Evolutionary conservation across 768 basidiomycete species (phyloP), one percentile per base, ranked within the genome.

Genomic region (Lentinus brumalis): DNA sequence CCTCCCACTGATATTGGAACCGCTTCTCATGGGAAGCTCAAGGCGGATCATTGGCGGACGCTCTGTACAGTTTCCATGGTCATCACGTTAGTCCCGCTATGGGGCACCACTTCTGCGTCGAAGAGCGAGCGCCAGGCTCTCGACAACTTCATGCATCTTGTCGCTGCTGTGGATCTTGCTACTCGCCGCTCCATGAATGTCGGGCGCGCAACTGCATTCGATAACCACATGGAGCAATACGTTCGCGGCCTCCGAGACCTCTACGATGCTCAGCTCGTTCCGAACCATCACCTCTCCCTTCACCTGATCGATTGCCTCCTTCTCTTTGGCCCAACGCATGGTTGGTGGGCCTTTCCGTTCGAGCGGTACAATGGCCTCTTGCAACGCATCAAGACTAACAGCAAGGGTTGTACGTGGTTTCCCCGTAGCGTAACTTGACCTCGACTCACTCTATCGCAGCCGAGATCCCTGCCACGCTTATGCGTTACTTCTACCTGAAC

Each of bases 31-130:
- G 70, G 70, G 3, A 69, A 61, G 18, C 62, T 67, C 16, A 70
- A 61, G 12, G 70, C 70, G 0, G 68, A 68, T 49, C 53, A 64
- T 30, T 81, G 78, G 79, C 66, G 69, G 12, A 70, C 69, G 0
- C 57, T 76, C 2, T 71, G 74, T 26, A 68, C 69, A 0, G 66
- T 78, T 21, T 69, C 75, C 53, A 56, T 78, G 0, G 67, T 71
- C 2, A 68, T 77, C 51, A 76, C 75, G 2, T 64, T 79, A 5
- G 70, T 76, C 15, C 68, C 75, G 5, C 56, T 77, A 1, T 79
- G 77, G 78, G 65, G 67, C 1, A 1, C 41, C 5, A 16, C 57
- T 9, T 61, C 66, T 2, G 65, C 70, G 0, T 51, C 59, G 21
- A 29, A 61, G 3, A 2, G 21, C 6, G 51, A 60, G 3, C 4